A percentile compares a stretch with the other conserved stretches of the same genome.
Evolutionary conservation across 306 rosid species (phyloP).

Genomic region (Betula pendula): DNA sequence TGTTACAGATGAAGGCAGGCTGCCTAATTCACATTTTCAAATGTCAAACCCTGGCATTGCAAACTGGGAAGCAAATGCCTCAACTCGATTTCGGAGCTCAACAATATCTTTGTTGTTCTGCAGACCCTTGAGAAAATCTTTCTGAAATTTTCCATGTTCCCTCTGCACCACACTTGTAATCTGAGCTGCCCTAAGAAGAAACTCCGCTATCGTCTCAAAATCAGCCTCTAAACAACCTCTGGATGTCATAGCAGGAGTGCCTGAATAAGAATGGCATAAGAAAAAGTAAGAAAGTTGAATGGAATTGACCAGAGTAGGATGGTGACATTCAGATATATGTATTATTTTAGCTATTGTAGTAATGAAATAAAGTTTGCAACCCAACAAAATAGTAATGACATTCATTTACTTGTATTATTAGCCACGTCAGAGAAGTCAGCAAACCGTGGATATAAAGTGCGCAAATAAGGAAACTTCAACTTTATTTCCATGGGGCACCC

Average conservation of each 20-base stretch:
- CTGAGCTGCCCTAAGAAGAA: conserved; percentile 72
- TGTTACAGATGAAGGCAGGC: conserved; percentile 6
- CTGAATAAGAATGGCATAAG: conserved; percentile 34
- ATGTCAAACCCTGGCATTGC: conserved; percentile 82
- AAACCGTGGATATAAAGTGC: neutral
- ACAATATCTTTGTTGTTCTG: conserved; percentile 56
- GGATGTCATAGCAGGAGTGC: conserved; percentile 93
- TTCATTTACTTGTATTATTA: neutral
- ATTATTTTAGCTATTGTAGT: neutral
- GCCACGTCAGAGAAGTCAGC: neutral
- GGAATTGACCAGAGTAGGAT: conserved; percentile 1
- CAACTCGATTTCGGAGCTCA: conserved; percentile 65
- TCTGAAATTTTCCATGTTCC: conserved; percentile 62
- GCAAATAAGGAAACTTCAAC: neutral
- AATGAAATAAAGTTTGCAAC: neutral
- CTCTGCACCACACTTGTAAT: conserved; percentile 56
- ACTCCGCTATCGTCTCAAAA: conserved; percentile 73
- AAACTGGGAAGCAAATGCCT: conserved; percentile 68
- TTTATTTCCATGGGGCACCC: neutral
- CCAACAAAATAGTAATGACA: too few relatives aligned
- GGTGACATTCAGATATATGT: neutral
- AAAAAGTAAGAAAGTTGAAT: conserved; percentile 4
- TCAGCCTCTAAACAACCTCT: conserved; percentile 83
- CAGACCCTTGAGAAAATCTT: conserved; percentile 60
- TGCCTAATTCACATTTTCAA: conserved; percentile 19